These are phyloP conservation scores for Carex parvula DNA, from an alignment of 176 grass and related monocot genomes.

Conservation along the genomic window DNA sequence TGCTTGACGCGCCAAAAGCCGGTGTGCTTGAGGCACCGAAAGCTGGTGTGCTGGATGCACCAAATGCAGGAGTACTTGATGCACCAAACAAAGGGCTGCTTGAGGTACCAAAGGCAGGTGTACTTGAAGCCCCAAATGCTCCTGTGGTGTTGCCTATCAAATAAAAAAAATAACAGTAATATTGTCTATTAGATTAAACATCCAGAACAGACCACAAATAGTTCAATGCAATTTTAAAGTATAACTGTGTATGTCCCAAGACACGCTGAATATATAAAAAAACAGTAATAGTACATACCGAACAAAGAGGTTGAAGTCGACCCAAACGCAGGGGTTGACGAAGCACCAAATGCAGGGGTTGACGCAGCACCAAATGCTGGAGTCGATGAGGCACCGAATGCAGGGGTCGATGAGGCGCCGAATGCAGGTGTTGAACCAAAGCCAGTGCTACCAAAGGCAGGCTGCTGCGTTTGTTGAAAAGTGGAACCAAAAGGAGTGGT, in stretches of 20 bases:
- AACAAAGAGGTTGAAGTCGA: conserved; percentile 44
- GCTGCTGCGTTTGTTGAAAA: conserved; percentile 80
- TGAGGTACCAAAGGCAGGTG: conserved; percentile 45
- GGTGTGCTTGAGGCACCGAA: conserved; percentile 56
- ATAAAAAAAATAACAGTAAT: neutral
- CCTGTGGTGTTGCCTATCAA: conserved; percentile 26
- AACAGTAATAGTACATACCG: conserved; percentile 20
- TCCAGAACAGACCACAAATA: conserved; percentile 17
- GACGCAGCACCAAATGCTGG: conserved; percentile 38
- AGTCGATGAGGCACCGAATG: conserved; percentile 34
- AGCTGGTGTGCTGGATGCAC: conserved; percentile 47
- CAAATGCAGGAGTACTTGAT: conserved; percentile 51
- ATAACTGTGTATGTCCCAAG: neutral
- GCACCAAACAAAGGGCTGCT: conserved; percentile 60
- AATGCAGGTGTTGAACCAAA: conserved; percentile 56
- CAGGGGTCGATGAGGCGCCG: conserved; percentile 40
- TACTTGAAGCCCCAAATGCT: conserved; percentile 42
- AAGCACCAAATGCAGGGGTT: conserved; percentile 43
- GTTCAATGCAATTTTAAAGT: neutral
- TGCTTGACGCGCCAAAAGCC: conserved; percentile 53
- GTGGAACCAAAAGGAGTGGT: conserved; percentile 54
- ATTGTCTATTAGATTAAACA: neutral
- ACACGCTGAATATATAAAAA: neutral
- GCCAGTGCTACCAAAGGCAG: conserved; percentile 58
- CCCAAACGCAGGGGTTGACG: conserved; percentile 38